These are phyloP conservation scores for Zea mays DNA, from an alignment of 176 grass and related monocot species.

Conservation along the genomic window Zm-B73-REFERENCE-NAM-5.0 NC_050102.1:182489001-182489500, in stretches of 20 bases:
- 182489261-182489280: conserved; percentile 48
- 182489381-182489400: background rate
- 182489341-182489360: conserved; percentile 70
- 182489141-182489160: conserved; percentile 92
- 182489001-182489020: conserved; percentile 32
- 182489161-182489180: conserved; percentile 64
- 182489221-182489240: background rate
- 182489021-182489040: conserved; percentile 35
- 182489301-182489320: conserved; percentile 55
- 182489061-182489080: conserved; percentile 73
- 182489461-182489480: conserved; percentile 98
- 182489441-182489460: conserved; percentile 64
- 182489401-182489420: too few relatives aligned
- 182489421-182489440: conserved; percentile 9
- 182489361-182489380: conserved; percentile 56
- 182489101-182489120: conserved; percentile 86
- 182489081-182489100: conserved; percentile 81
- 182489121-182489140: conserved; percentile 82
- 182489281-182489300: conserved; percentile 87
- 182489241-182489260: background rate
- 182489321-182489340: conserved; percentile 51
- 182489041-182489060: conserved; percentile 41
- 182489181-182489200: conserved; percentile 75
- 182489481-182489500: conserved; percentile 99
- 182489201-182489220: conserved; percentile 51